Percentiles rank a stretch among this genome's conserved stretches.
Conservation (phyloP, 805 yeast species). For the Ogataea degrootiae region DNA sequence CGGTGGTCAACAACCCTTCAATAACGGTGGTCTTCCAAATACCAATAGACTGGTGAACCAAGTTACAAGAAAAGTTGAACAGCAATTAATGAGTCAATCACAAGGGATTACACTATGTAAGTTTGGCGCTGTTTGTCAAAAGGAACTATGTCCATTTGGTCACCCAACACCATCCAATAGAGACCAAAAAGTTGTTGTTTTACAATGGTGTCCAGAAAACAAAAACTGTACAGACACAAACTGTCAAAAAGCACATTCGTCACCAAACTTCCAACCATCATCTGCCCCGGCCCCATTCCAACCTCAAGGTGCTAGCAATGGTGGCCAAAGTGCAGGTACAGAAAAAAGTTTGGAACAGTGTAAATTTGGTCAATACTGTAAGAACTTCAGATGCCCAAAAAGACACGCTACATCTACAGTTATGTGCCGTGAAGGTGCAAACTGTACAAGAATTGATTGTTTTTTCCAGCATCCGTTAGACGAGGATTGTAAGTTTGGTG, state of each 20-base stretch:
- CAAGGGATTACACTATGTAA: constrained; percentile 62
- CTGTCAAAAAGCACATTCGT: constrained; percentile 80
- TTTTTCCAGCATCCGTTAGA: constrained; percentile 75
- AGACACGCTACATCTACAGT: constrained; percentile 77
- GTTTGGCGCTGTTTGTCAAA: constrained; percentile 70
- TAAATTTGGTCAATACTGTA: constrained; percentile 71
- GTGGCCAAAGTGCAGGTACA: constrained; percentile 4
- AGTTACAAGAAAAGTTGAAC: constrained; percentile 31
- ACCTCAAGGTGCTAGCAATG: constrained; percentile 1
- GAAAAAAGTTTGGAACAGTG: constrained; percentile 74
- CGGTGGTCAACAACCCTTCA: constrained; percentile 3
- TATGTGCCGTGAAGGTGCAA: constrained; percentile 77
- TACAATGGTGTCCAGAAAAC: constrained; percentile 76
- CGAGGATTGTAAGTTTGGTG: constrained; percentile 77
- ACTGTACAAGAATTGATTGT: constrained; percentile 78
- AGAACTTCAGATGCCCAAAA: constrained; percentile 71
- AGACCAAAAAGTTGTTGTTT: constrained; percentile 60
- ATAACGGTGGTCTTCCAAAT: constrained; percentile 28
- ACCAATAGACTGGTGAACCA: constrained; percentile 29
- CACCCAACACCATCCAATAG: constrained; percentile 88
- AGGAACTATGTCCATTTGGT: constrained; percentile 79
- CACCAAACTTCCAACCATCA: constrained; percentile 46
- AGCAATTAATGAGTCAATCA: constrained; percentile 22
- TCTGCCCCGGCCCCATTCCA: constrained; percentile 1
- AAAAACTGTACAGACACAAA: constrained; percentile 53